Percentiles rank a stretch among this genome's conserved stretches.
These are phyloP conservation scores for Lecanicillium sp. DNA, from an alignment of 2,329 filamentous ascomycete species.

Conservation along the genomic window DNA sequence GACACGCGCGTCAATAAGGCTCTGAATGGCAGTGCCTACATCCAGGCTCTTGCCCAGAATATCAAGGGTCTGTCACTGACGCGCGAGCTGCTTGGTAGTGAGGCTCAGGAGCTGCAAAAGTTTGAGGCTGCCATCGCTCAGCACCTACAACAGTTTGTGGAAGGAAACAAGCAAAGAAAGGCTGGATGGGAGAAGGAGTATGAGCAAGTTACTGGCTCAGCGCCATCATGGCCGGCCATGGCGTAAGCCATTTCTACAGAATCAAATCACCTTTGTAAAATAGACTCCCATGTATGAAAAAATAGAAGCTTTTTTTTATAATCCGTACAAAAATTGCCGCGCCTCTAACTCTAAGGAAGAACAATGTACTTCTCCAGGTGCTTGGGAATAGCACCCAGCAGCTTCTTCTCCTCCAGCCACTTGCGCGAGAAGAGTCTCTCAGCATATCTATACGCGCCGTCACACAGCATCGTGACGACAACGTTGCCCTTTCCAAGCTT, in stretches of 20 bases:
- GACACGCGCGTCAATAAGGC: constrained; percentile 2
- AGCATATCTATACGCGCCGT: constrained; percentile 96
- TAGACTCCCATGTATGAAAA: constrained; percentile 4
- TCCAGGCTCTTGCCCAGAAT: constrained; percentile 21
- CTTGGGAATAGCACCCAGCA: constrained; percentile 74
- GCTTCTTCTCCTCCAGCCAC: constrained; percentile 82
- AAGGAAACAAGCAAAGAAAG: constrained; percentile 10
- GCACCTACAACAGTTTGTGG: constrained; percentile 26
- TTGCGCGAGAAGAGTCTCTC: constrained; percentile 86
- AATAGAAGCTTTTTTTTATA: constrained; percentile 3
- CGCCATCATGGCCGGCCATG: constrained; percentile 18
- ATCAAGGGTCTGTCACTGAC: constrained; percentile 37
- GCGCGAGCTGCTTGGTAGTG: constrained; percentile 28
- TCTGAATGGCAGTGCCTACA: constrained; percentile 19
- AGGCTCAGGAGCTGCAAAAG: constrained; percentile 24
- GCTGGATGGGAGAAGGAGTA: constrained; percentile 17
- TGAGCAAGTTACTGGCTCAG: constrained; percentile 18
- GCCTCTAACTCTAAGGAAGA: constrained; percentile 49
- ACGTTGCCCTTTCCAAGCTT: constrained; percentile 83
- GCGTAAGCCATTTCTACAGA: constrained; percentile 1
- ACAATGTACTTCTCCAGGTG: constrained; percentile 92
- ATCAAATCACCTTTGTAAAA: constrained; percentile 1
- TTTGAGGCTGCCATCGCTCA: constrained; percentile 28
- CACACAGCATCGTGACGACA: constrained; percentile 88
- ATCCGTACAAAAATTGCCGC: constrained; percentile 11